phyloP scores from a whole-genome alignment of 495 filamentous ascomycete genomes.

The Penicillium macrosclerotiorum region DNA sequence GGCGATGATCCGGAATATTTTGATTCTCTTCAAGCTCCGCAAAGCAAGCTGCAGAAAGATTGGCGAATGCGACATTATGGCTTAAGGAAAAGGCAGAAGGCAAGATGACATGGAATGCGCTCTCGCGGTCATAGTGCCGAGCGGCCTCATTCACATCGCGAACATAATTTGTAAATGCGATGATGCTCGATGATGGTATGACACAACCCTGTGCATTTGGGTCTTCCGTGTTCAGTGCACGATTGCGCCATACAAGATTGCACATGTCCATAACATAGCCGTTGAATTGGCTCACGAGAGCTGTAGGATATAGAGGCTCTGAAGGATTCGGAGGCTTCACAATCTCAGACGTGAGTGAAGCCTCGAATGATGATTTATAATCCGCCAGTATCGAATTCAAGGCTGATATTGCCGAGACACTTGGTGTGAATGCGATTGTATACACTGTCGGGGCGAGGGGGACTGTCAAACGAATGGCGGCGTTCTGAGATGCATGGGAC shows the following conservation, averaged over 20 bases:
- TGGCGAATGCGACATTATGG: constrained; percentile 62
- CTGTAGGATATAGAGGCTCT: constrained; percentile 47
- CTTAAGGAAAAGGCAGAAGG: constrained; percentile 66
- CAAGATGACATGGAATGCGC: constrained; percentile 46
- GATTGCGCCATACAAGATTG: constrained; percentile 80
- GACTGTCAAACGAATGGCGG: constrained; percentile 58
- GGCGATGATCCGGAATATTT: constrained; percentile 42
- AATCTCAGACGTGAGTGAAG: constrained; percentile 47
- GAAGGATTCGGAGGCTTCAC: constrained; percentile 30
- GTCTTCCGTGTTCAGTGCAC: constrained; percentile 67
- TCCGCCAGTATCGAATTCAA: constrained; percentile 63
- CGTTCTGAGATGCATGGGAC: constrained; percentile 48
- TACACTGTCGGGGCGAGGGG: constrained; percentile 71
- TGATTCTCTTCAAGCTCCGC: constrained; percentile 61
- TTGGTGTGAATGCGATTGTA: constrained; percentile 62
- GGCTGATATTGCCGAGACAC: constrained; percentile 62
- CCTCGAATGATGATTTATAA: constrained; percentile 77
- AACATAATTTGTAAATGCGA: constrained; percentile 48
- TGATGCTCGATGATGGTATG: constrained; percentile 48
- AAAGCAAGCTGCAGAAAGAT: constrained; percentile 65
- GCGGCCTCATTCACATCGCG: constrained; percentile 34
- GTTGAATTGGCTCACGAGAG: constrained; percentile 68
- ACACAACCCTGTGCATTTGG: constrained; percentile 71
- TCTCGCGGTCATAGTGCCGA: constrained; percentile 34
- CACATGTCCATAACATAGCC: constrained; percentile 87